Evolutionary conservation across 1,284 basidiomycete genomes (phyloP).

Genomic region (Heliocybe sulcata): DNA sequence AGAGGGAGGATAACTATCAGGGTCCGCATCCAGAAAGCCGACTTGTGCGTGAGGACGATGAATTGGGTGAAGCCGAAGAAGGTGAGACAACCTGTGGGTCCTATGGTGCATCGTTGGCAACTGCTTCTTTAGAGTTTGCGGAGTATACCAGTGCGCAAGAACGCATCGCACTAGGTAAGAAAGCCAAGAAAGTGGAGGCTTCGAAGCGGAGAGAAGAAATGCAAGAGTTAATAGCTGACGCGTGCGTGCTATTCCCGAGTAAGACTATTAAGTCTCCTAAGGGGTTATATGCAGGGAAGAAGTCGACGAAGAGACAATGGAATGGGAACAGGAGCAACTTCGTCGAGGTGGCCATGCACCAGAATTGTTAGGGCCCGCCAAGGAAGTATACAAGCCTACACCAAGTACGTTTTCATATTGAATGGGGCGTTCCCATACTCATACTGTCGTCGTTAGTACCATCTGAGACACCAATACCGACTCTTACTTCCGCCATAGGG

Average conservation of each 20-base stretch:
- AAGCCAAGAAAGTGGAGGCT: conserved; percentile 73
- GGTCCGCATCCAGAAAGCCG: conserved; percentile 90
- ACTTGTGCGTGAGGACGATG: conserved; percentile 87
- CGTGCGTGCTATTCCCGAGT: conserved; percentile 38
- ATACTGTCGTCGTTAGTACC: conserved; percentile 43
- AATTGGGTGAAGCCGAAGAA: conserved; percentile 88
- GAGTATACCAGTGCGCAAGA: conserved; percentile 89
- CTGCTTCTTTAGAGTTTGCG: conserved; percentile 52
- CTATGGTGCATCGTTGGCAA: conserved; percentile 20
- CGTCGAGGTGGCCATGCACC: conserved; percentile 60
- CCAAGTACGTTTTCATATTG: conserved; percentile 49
- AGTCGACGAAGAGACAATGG: conserved; percentile 81
- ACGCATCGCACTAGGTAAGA: conserved; percentile 81
- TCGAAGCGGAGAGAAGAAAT: conserved; percentile 67
- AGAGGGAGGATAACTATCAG: conserved; percentile 39
- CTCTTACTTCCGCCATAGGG: conserved; percentile 46
- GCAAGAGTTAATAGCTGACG: conserved; percentile 83
- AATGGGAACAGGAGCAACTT: conserved; percentile 89
- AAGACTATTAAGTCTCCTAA: conserved; percentile 9
- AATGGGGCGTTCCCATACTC: conserved; percentile 7
- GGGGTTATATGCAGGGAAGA: conserved; percentile 47
- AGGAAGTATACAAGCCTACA: conserved; percentile 64
- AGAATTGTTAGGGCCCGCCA: conserved; percentile 27
- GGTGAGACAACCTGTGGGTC: conserved; percentile 34
- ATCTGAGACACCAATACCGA: conserved; percentile 47